phyloP scores from a whole-genome alignment of 192 early-diverging fungal species.

The Backusella morwellensis region DNA sequence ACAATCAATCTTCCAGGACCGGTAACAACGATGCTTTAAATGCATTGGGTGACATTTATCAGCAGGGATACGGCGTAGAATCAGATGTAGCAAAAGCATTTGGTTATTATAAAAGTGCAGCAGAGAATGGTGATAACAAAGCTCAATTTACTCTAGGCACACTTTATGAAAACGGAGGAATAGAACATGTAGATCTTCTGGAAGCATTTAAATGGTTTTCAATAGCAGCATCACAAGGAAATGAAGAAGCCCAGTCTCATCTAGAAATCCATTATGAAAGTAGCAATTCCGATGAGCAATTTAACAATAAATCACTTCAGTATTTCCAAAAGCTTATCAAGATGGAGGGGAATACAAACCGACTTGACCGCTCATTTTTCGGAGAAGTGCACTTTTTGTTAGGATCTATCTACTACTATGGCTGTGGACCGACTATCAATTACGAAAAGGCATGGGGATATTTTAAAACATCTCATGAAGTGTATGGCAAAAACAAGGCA shows the following conservation, averaged over 20 bases:
- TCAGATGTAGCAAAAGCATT: neutral
- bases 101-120: too few species aligned
- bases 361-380: neutral
- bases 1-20: neutral
- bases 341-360: neutral
- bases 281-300: accelerated
- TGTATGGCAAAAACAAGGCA: too few species aligned
- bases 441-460: neutral
- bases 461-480: too few species aligned
- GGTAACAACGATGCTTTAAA: neutral
- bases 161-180: too few species aligned
- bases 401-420: too few species aligned
- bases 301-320: neutral
- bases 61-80: neutral
- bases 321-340: too few species aligned
- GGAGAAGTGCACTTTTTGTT: neutral
- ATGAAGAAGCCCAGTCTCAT: neutral
- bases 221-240: neutral
- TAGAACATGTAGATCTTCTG: too few species aligned
- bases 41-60: neutral
- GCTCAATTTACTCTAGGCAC: too few species aligned
- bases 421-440: neutral
- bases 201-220: neutral
- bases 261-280: neutral
- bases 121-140: too few species aligned